Base-by-base conservation (phyloP, 1,284 basidiomycete species). In the Puccinia polysora region DNA sequence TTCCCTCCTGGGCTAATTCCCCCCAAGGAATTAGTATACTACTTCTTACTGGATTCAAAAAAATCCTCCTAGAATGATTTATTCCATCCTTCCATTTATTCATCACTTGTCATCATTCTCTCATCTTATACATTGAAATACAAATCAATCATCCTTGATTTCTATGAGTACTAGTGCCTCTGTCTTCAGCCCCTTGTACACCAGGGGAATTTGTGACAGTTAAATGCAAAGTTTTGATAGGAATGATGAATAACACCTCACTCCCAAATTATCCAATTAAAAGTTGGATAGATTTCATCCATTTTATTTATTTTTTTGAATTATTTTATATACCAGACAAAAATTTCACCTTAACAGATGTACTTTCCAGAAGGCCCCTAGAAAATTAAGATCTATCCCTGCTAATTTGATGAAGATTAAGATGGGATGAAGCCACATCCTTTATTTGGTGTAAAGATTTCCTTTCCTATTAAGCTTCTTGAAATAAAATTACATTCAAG, bases 331-430 rank as follows among this genome's bases (percentile, higher is more conserved):
- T 15, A 25, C 50, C 50, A 14, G 14, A 7, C 50, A 52, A 23
- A 52, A 52, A 8, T 10, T 52, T 52, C 23, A 52, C 50, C 25
- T 15, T 52, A 23, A 12, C 8, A 52, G 23, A 52, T 52, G 50
- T 12, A 8, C 23, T 52, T 8, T 52, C 50, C 10, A 52, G 50
- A 52, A 52, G 50, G 25, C 50, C 50, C 14, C 20, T 15, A 52
- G 50, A 52, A 8, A 10, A 52, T 52, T 8, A 12, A 52, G 50
- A 52, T 25, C 7, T 23, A 52, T 8, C 10, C n/a, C n/a, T n/a
- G n/a, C 14, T 12, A 52, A 25, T 52, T 52, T 52, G 50, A 52
- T 52, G 50, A 23, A 52, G 50, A 52, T 10, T 45, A n/a, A 45
- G n/a, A 45, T 45, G 10, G n/a, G 40, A 45, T 45, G 10, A 45